Base-by-base conservation (phyloP, 176 grass and related monocot genomes). In the Ampelocalamus luodianensis region DNA sequence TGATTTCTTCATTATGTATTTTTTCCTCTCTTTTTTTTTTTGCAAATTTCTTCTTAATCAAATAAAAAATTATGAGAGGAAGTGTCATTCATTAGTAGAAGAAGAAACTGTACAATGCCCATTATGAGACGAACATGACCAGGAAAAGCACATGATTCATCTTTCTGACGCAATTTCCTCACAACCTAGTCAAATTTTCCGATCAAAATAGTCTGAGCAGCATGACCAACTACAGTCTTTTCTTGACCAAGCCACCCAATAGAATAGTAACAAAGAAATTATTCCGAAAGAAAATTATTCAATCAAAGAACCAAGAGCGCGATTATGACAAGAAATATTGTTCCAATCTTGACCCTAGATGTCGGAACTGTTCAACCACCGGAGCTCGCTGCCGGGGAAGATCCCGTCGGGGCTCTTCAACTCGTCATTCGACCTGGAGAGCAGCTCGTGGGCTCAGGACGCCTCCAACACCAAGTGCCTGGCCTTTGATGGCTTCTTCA, bases 331-430 rank as follows among this genome's bases (percentile, higher is more conserved):
- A 32, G 7, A 60, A 70, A 14, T 6, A 34, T 64, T 14, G 24
- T 13, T n/a, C 20, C 27, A 22, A 74, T 43, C 58, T 70, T 77
- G 65, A 39, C 42, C 46, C 65, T 72, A 98, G 96, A 98, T 98
- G 96, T 81, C 96, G 12, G 96, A 98, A 45, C 40, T 94, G 49
- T 95, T 98, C 83, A 98, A 98, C 83, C 83, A 85, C 17, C 86
- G 87, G 85, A 94, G 82, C 65, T 93, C 90, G 51, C n/a, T 95
- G 62, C 10, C 68, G 39, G 96, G 96, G 34, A 98, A 90, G 81
- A 98, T 98, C 63, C 96, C 96, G 15, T 98, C 93, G 12, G 96
- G 96, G 23, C 68, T 92, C 24, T 95, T 98, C 87, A 98, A 98
- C 67, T 74, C 83, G 17, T 71, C 42, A 36, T 95, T 95, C 40